A percentile compares a stretch with the other conserved stretches of the same genome.
These are phyloP conservation scores for Trametes hirsuta DNA, from an alignment of 1,284 basidiomycete species.

Conservation along the genomic window DNA sequence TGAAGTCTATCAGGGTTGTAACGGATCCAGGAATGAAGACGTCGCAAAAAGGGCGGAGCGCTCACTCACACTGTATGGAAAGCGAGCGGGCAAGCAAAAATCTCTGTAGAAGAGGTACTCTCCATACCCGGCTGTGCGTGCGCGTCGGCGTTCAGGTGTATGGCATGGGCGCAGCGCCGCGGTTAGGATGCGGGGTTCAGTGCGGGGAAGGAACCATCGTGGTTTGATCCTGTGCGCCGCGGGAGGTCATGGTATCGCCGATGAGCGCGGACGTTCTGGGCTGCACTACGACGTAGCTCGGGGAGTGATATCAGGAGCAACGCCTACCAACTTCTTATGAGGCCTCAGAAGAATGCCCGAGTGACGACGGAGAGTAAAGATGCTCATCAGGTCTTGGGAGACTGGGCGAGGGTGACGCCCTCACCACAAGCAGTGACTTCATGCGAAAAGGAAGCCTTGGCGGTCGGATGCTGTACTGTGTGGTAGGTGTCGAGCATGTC, in stretches of 20 bases:
- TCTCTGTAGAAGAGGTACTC: background rate
- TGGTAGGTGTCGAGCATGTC: background rate
- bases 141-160: no score
- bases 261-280: background rate
- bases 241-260: background rate
- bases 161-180: background rate
- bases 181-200: background rate
- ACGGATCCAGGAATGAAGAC: background rate
- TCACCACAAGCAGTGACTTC: background rate
- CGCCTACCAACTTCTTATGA: no score
- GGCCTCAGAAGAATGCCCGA: no score
- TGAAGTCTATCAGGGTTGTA: background rate
- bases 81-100: no score
- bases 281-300: background rate
- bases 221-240: background rate
- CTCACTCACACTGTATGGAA: no score
- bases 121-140: no score
- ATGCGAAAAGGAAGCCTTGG: slow-evolving; percentile 1
- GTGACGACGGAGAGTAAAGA: background rate
- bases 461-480: background rate
- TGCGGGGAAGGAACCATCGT: background rate
- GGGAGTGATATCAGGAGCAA: no score
- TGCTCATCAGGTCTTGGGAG: no score
- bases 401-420: background rate
- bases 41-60: background rate